Percentiles rank a stretch among this genome's conserved stretches.
phyloP scores from a whole-genome alignment of 2,329 filamentous ascomycete genomes.

The Onygenales sp. region DNA sequence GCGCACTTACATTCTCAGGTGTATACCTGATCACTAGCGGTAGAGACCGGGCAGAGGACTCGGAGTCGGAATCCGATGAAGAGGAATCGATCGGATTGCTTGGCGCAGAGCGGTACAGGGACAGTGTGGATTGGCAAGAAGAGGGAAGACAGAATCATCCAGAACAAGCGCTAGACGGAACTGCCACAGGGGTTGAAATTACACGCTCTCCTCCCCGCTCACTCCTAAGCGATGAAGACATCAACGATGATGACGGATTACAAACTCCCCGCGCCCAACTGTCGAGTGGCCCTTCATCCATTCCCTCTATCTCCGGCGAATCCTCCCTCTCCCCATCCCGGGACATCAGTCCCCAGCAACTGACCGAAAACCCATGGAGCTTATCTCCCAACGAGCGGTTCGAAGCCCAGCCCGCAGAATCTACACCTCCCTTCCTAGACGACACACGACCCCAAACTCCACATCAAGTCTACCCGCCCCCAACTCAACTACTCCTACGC shows the following conservation, averaged over 20 bases:
- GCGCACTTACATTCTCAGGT: constrained; percentile 83
- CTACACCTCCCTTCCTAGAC: constrained; percentile 15
- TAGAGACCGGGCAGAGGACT: constrained; percentile 49
- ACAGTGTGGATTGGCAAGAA: constrained; percentile 19
- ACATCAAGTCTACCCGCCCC: constrained; percentile 13
- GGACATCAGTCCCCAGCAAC: constrained; percentile 20
- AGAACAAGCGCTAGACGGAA: neutral
- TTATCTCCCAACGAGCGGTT: constrained; percentile 14
- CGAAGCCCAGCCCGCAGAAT: constrained; percentile 15
- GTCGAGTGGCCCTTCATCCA: constrained; percentile 24
- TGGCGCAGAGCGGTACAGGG: constrained; percentile 28
- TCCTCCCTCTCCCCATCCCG: constrained; percentile 20
- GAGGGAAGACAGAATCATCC: constrained; percentile 14
- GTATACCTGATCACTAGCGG: constrained; percentile 97
- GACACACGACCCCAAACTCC: constrained; percentile 12
- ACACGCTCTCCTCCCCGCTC: constrained; percentile 24
- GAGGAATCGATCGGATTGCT: constrained; percentile 42
- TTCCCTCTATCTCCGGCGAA: constrained; percentile 22
- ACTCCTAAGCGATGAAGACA: constrained; percentile 21
- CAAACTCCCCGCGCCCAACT: constrained; percentile 23
- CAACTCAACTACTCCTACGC: constrained; percentile 26
- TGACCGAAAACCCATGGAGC: constrained; percentile 31
- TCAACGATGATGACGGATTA: constrained; percentile 24
- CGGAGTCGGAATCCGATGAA: constrained; percentile 52
- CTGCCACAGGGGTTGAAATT: neutral